A percentile compares a stretch with the other conserved stretches of the same genome.
Evolutionary conservation across 1,284 basidiomycete genomes (phyloP).

Genomic region (Malassezia restricta): DNA sequence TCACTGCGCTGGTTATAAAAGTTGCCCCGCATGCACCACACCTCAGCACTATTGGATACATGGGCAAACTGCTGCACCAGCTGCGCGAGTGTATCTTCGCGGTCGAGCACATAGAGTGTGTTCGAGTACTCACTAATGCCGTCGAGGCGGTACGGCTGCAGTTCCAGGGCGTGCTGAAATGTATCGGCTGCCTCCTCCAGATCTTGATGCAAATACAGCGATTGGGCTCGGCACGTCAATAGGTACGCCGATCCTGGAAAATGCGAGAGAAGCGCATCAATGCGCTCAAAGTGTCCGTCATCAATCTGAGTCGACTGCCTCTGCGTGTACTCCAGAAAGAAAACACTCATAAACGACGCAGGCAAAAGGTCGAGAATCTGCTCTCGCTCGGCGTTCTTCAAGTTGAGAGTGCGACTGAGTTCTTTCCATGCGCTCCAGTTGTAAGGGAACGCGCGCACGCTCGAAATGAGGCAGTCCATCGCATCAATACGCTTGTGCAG

Average conservation of each 20-base stretch:
- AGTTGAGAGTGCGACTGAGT: conserved; percentile 35
- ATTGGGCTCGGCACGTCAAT: conserved; percentile 50
- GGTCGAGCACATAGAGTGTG: conserved; percentile 88
- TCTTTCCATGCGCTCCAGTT: conserved; percentile 83
- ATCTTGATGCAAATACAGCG: conserved; percentile 18
- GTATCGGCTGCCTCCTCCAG: conserved; percentile 29
- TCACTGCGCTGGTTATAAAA: conserved; percentile 86
- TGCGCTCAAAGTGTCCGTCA: conserved; percentile 23
- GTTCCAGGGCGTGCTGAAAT: conserved; percentile 38
- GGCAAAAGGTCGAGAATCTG: conserved; percentile 54
- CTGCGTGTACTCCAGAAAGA: conserved; percentile 80
- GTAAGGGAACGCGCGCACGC: conserved; percentile 72
- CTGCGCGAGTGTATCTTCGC: conserved; percentile 71
- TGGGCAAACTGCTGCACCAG: conserved; percentile 58
- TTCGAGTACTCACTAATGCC: conserved; percentile 95
- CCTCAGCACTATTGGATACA: conserved; percentile 49
- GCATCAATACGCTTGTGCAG: conserved; percentile 54
- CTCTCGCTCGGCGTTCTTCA: conserved; percentile 14
- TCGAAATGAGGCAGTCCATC: conserved; percentile 65
- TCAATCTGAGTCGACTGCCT: conserved; percentile 59
- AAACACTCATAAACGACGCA: conserved; percentile 60
- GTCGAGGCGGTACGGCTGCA: conserved; percentile 82
- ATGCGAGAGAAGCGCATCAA: conserved; percentile 55
- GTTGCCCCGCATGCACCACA: conserved; percentile 90
- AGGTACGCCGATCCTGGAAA: conserved; percentile 78